Evolutionary conservation across 2,329 filamentous ascomycete species (phyloP).

Genomic region (Colletotrichum tanaceti): DNA sequence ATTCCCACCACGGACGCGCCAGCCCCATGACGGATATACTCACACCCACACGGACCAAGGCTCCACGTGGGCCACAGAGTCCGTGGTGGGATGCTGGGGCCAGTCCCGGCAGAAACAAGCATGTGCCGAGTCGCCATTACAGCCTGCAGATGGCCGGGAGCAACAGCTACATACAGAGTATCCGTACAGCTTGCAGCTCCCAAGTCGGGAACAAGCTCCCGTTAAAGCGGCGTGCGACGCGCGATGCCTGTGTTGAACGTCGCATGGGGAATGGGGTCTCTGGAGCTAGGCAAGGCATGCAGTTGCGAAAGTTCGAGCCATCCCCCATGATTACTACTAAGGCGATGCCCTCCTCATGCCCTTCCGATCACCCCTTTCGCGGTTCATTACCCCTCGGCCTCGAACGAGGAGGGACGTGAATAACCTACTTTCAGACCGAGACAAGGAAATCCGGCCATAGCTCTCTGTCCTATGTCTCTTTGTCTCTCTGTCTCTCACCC

Average conservation of each 20-base stretch:
- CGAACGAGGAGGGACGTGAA: slow-evolving; percentile 13
- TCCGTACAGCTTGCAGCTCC: slow-evolving; percentile 19
- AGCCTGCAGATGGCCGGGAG: slow-evolving; percentile 33
- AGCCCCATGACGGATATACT: slow-evolving; percentile 9
- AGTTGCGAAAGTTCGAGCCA: slow-evolving; percentile 18
- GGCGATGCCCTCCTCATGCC: slow-evolving; percentile 15
- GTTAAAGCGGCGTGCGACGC: slow-evolving; percentile 34
- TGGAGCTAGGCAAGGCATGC: slow-evolving; percentile 17
- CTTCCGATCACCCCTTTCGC: not conserved
- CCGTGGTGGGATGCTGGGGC: slow-evolving; percentile 35
- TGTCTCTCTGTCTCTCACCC: not conserved
- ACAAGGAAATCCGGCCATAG: not conserved
- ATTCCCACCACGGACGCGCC: slow-evolving; percentile 3
- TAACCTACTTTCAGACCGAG: slow-evolving; percentile 8
- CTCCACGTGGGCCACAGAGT: slow-evolving; percentile 38
- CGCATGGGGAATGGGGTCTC: slow-evolving; percentile 27
- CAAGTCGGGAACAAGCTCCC: not conserved
- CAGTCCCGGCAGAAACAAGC: slow-evolving; percentile 40
- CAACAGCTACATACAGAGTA: too few relatives aligned
- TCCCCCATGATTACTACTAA: slow-evolving; percentile 14
- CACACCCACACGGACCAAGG: slow-evolving; percentile 35
- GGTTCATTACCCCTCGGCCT: not conserved
- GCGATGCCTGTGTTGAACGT: slow-evolving; percentile 22
- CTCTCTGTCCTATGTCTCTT: too few relatives aligned
- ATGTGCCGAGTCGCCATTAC: slow-evolving; percentile 40